Evolutionary conservation across 352 stramenopile species (phyloP), one percentile per base, ranked within the genome.

Genomic region (Elongisporangium anandrum): DNA sequence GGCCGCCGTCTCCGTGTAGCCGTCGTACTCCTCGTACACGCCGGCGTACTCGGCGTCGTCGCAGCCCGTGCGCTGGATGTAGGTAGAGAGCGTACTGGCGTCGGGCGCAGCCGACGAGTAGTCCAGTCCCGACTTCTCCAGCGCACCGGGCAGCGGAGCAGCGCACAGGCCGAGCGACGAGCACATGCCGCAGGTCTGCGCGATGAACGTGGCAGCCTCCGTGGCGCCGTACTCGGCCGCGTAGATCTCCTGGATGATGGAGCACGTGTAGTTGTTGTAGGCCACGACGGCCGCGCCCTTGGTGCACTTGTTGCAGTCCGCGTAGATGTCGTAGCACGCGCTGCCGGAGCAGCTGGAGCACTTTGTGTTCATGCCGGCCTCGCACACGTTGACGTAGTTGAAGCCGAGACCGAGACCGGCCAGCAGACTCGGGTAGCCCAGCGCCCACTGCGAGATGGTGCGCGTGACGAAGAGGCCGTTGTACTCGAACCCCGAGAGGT

Each of bases 401-500:
- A 69, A 64, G 26, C 79, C 79, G 8, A 90, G 65, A 0, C 69
- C 67, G 21, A 92, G 57, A 1, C 83, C 83, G 0, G 80, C 80
- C 9, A 92, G 59, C 50, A 92, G 54, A 62, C 80, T 90, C 56
- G 80, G 83, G 65, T 88, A 90, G 49, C 83, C 83, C 6, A 90
- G 62, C 0, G 83, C 81, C 78, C 79, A 92, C 52, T 92, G 67
- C 22, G 68, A 69, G 23, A 87, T 72, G 24, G 70, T 72, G 52
- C 78, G 83, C 47, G 65, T 70, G 26, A 68, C 81, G 57, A 92
- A 90, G 13, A 92, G 50, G 0, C 83, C 83, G 63, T 92, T 92
- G 66, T 88, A 90, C 22, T 72, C 80, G 50, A 92, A 92, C 29
- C 79, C 81, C 17, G 66, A 63, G 54, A 89, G 64, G 10, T 79